phyloP scores from a whole-genome alignment of 306 rosid genomes.

The Prunus kanzakura region DNA sequence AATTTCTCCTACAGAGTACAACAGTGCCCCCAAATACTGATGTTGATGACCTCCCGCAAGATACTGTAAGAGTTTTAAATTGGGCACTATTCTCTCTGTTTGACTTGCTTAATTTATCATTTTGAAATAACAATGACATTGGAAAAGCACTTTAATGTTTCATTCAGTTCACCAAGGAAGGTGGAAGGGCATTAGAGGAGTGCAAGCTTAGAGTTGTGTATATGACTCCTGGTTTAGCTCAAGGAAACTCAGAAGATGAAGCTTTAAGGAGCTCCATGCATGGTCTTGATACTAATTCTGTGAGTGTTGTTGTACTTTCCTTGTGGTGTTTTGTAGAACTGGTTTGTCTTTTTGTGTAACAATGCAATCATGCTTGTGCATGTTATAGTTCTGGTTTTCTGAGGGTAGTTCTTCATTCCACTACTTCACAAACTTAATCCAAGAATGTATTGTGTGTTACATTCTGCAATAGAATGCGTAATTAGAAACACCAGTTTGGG shows the following conservation, averaged over 20 bases:
- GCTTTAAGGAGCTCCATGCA: slow-evolving; percentile 37
- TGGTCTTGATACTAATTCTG: slow-evolving; percentile 50
- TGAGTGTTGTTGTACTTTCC: slow-evolving; percentile 36
- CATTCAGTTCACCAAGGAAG: slow-evolving; percentile 77
- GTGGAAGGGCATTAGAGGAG: slow-evolving; percentile 75
- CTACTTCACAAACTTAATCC: not conserved
- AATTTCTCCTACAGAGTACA: slow-evolving; percentile 91
- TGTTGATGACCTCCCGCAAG: slow-evolving; percentile 73
- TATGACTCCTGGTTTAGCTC: slow-evolving; percentile 38
- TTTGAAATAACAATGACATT: slow-evolving; percentile 12
- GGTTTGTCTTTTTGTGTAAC: not conserved
- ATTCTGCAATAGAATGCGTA: not conserved
- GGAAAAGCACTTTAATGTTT: slow-evolving; percentile 9
- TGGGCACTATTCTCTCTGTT: slow-evolving; percentile 5
- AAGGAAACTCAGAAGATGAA: slow-evolving; percentile 66
- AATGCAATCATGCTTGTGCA: not conserved
- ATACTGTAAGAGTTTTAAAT: slow-evolving; percentile 57
- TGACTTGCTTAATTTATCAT: slow-evolving; percentile 9
- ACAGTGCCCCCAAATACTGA: slow-evolving; percentile 62
- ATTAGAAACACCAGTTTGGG: not conserved
- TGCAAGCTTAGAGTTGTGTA: slow-evolving; percentile 79
- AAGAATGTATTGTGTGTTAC: not conserved
- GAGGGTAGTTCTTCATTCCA: not conserved
- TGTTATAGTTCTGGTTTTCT: not conserved
- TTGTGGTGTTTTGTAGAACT: not conserved